Percentiles rank a stretch among this genome's conserved stretches.
phyloP scores from a whole-genome alignment of 2,329 filamentous ascomycete species.

The Reticulascus tulasneorum region DNA sequence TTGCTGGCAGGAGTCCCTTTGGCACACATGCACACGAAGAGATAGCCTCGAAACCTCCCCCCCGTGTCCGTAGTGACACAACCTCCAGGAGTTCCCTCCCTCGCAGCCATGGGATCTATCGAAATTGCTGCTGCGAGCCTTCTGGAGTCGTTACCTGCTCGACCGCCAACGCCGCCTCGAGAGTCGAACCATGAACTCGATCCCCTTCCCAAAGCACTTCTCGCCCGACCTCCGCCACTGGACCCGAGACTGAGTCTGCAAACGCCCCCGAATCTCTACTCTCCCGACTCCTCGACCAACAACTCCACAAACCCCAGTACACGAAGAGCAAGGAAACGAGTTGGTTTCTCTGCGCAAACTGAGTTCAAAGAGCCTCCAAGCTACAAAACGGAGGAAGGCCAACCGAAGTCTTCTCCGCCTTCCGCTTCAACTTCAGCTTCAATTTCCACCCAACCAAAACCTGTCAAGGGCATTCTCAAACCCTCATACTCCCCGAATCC shows the following conservation, averaged over 20 bases:
- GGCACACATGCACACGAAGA: slow-evolving; percentile 7
- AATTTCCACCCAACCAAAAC: slow-evolving; percentile 37
- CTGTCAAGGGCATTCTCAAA: slow-evolving; percentile 74
- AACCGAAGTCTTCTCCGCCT: slow-evolving; percentile 34
- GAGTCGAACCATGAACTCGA: slow-evolving; percentile 41
- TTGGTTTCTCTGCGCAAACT: slow-evolving; percentile 54
- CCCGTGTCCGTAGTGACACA: slow-evolving; percentile 5
- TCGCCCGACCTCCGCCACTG: slow-evolving; percentile 31
- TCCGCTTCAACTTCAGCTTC: slow-evolving; percentile 35
- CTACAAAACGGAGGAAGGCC: slow-evolving; percentile 34
- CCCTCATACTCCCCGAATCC: slow-evolving; percentile 48
- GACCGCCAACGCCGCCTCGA: slow-evolving; percentile 66
- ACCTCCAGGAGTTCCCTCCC: slow-evolving; percentile 10
- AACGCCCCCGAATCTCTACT: slow-evolving; percentile 49
- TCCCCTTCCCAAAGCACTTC: slow-evolving; percentile 27
- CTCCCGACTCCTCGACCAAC: slow-evolving; percentile 37
- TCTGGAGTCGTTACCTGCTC: slow-evolving; percentile 50
- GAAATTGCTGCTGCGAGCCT: slow-evolving; percentile 32
- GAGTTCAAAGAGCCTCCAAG: slow-evolving; percentile 52
- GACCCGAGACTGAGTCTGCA: slow-evolving; percentile 38
- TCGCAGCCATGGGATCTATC: slow-evolving; percentile 35
- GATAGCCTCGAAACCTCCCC: slow-evolving; percentile 4
- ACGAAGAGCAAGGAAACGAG: slow-evolving; percentile 45
- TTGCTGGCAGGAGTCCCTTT: slow-evolving; percentile 6
- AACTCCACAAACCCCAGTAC: slow-evolving; percentile 39